A percentile compares a stretch with the other conserved stretches of the same genome.
Conservation (phyloP, 495 filamentous ascomycete genomes). For the Pseudomonodictys pantanalensis region DNA sequence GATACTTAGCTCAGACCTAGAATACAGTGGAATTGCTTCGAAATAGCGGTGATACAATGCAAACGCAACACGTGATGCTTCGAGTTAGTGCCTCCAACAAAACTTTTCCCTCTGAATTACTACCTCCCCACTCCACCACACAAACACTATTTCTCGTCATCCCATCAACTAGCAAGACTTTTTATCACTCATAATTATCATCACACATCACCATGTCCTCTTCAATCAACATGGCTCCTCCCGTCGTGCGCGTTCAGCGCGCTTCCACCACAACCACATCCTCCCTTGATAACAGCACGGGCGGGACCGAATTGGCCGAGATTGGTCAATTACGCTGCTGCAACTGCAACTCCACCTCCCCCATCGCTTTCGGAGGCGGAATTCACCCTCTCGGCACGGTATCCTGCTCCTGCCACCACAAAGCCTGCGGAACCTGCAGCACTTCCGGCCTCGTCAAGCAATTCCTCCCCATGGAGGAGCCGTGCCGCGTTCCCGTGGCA, state of each 20-base stretch:
- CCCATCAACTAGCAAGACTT: too few relatives aligned
- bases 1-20: too few relatives aligned
- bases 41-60: too few relatives aligned
- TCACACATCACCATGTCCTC: background rate
- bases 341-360: background rate
- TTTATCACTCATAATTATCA: too few relatives aligned
- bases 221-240: background rate
- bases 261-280: background rate
- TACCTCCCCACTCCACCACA: too few relatives aligned
- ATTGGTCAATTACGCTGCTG: background rate
- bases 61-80: too few relatives aligned
- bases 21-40: too few relatives aligned
- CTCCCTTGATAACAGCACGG: background rate
- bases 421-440: background rate
- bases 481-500: background rate
- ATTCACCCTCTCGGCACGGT: background rate
- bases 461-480: background rate
- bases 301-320: background rate
- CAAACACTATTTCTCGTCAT: too few relatives aligned
- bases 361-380: background rate
- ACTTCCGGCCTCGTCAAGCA: background rate
- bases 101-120: too few relatives aligned
- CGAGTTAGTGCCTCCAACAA: too few relatives aligned
- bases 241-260: background rate
- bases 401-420: background rate